A percentile compares a stretch with the other conserved stretches of the same genome.
These are phyloP conservation scores for Anacardium occidentale DNA, from an alignment of 345 rosid genomes.

Conservation along the genomic window DNA sequence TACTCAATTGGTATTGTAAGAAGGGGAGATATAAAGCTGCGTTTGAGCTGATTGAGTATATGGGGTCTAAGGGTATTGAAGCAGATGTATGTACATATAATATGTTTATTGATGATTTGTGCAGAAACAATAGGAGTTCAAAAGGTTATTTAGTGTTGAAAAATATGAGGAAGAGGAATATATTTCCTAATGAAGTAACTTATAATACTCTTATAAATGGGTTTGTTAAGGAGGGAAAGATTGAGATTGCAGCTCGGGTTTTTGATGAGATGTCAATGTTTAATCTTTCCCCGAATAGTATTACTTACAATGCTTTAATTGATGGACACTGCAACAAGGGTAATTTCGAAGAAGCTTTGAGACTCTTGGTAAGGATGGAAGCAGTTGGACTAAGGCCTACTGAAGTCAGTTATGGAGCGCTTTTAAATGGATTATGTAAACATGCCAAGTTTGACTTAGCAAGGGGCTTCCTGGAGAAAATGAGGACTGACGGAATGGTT, in stretches of 20 bases:
- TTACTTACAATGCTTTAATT: conserved; percentile 70
- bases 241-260: conserved; percentile 49
- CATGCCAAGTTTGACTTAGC: conserved; percentile 59
- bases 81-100: conserved; percentile 82
- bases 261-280: conserved; percentile 64
- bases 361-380: conserved; percentile 60
- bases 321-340: conserved; percentile 55
- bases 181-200: conserved; percentile 65
- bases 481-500: conserved; percentile 54
- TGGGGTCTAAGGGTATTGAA: conserved; percentile 67
- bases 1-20: conserved; percentile 81
- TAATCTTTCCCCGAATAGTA: conserved; percentile 52
- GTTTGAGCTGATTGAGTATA: conserved; percentile 56
- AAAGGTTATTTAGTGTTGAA: conserved; percentile 74
- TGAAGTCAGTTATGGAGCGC: conserved; percentile 64
- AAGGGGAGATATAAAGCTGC: conserved; percentile 65
- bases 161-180: conserved; percentile 70
- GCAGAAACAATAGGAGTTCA: conserved; percentile 73
- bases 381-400: conserved; percentile 46
- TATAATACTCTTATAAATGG: conserved; percentile 77
- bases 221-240: conserved; percentile 70
- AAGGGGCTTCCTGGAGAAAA: conserved; percentile 54
- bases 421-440: conserved; percentile 72
- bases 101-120: conserved; percentile 67
- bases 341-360: conserved; percentile 60